Base-by-base conservation (phyloP, 208 protist species). In the Zelonia costaricensis region DNA sequence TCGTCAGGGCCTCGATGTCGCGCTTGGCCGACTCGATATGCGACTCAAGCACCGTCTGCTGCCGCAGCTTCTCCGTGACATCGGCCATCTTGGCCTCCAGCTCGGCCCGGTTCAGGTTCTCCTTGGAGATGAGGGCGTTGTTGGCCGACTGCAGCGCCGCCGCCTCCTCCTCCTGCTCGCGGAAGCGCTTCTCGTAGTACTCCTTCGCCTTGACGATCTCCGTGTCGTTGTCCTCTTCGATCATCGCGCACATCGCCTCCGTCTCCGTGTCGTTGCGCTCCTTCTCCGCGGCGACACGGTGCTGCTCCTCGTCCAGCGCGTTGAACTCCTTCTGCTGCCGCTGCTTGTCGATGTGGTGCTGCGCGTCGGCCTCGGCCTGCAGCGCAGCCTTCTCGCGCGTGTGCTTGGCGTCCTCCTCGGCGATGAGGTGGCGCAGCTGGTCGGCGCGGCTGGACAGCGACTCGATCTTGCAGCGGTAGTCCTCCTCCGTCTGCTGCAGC, bases 221-320 rank as follows among this genome's bases (percentile, higher is more conserved):
- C 5, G 84, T 77, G 69, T 99, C 97, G 20, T 94, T 97, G 47
- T 98, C 97, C 55, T 97, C 88, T 76, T 99, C 97, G 30, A 98
- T 90, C 68, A 98, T 81, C 16, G 69, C 57, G 51, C 74, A 84
- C 63, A 96, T 94, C 54, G 79, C 83, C 57, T 93, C 91, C 35
- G 89, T 92, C 59, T 97, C 80, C 13, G 62, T 66, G 52, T 97
- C 85, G 57, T 91, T 58, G 43, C 71, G 60, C 44, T 88, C 81
- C 74, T 89, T 88, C 62, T 91, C 79, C 3, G 55, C 47, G 0
- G 78, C 39, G 25, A 97, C 67, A 38, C 62, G 46, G 48, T 88
- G 71, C 27, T 93, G 63, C 53, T 92, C 52, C 35, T 86, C 74
- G 27, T 94, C 90, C 23, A 93, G 61, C 31, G 51, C 74, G 30